phyloP scores from a whole-genome alignment of 2,329 filamentous ascomycete species.

The Monilinia vaccinii-corymbosi region DNA sequence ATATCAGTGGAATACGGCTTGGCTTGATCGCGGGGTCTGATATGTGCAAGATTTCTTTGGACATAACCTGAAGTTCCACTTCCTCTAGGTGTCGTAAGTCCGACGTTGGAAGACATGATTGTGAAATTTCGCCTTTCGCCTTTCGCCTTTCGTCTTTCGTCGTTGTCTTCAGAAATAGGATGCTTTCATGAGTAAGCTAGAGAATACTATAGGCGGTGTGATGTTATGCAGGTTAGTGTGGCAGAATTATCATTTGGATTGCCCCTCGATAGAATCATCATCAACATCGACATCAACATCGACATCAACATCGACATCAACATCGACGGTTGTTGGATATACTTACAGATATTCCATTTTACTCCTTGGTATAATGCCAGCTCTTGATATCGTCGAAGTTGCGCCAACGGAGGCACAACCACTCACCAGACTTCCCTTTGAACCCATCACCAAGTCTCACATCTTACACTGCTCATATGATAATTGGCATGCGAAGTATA shows the following conservation, averaged over 20 bases:
- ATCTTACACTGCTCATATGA: constrained; percentile 94
- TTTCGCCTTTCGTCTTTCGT: too few species aligned
- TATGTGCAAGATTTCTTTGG: constrained; percentile 85
- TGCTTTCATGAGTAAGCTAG: too few species aligned
- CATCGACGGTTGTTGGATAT: neutral
- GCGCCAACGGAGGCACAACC: constrained; percentile 17
- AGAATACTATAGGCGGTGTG: constrained; percentile 13
- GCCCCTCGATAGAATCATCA: constrained; percentile 6
- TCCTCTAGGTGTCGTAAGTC: constrained; percentile 85
- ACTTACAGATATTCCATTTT: neutral
- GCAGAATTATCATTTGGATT: constrained; percentile 11
- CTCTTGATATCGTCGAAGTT: constrained; percentile 13
- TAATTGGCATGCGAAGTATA: constrained; percentile 73
- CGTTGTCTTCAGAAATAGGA: too few species aligned
- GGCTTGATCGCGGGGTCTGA: constrained; percentile 64
- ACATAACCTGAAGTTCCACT: constrained; percentile 97
- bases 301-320: too few species aligned
- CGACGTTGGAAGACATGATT: constrained; percentile 93
- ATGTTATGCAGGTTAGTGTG: constrained; percentile 13
- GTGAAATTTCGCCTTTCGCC: too few species aligned
- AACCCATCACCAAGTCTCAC: constrained; percentile 74
- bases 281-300: neutral
- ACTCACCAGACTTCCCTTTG: constrained; percentile 53
- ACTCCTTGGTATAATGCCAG: constrained; percentile 20
- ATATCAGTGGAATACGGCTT: constrained; percentile 61